phyloP scores from a whole-genome alignment of 2,329 filamentous ascomycete species.

The Neonectria ditissima region DNA sequence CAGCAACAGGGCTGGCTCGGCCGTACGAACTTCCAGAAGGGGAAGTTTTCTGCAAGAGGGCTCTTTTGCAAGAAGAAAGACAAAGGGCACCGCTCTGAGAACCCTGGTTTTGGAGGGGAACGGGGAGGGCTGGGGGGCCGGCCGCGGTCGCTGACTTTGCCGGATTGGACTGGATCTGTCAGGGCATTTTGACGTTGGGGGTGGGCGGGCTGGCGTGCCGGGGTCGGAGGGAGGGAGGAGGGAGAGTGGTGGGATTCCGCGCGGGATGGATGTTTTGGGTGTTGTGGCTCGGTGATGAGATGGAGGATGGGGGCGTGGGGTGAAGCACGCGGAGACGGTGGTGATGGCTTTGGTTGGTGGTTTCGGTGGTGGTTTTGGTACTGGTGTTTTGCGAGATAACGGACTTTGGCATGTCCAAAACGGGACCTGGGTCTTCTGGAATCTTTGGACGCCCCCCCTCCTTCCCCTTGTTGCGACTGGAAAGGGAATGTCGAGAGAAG shows the following conservation, averaged over 20 bases:
- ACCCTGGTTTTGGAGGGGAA: background rate
- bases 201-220: background rate
- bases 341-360: slow-evolving; percentile 19
- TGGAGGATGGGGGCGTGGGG: slow-evolving; percentile 23
- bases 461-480: too few relatives aligned
- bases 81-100: background rate
- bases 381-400: slow-evolving; percentile 7
- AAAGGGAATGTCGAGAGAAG: slow-evolving; percentile 11
- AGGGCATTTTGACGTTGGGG: slow-evolving; percentile 7
- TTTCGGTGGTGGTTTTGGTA: slow-evolving; percentile 1
- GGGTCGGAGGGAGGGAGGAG: background rate
- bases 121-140: slow-evolving; percentile 1
- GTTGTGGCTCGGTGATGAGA: slow-evolving; percentile 27
- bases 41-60: slow-evolving; percentile 14
- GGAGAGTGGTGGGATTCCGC: slow-evolving; percentile 17
- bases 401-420: background rate
- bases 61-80: slow-evolving; percentile 7
- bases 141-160: slow-evolving; percentile 12
- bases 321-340: slow-evolving; percentile 30
- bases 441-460: slow-evolving; percentile 14
- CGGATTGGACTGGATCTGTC: slow-evolving; percentile 26
- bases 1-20: background rate
- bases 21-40: slow-evolving; percentile 25
- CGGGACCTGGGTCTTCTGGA: slow-evolving; percentile 9
- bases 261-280: slow-evolving; percentile 19